phyloP scores from a whole-genome alignment of 1,139 yeast species.

The Barnettozyma hawaiiensis region DNA sequence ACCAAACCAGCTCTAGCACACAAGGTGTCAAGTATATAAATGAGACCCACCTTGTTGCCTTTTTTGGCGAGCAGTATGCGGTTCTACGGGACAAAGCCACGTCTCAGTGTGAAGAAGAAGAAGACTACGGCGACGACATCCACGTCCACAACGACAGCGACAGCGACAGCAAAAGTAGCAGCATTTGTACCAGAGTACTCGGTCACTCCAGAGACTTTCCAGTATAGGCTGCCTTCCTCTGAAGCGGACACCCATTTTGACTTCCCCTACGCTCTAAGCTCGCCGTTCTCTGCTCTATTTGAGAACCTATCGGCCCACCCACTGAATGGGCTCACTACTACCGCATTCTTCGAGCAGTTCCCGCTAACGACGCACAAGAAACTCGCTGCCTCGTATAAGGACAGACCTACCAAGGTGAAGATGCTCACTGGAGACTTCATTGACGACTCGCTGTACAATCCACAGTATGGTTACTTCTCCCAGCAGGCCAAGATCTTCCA shows the following conservation, averaged over 20 bases:
- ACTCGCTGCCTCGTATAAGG: slow-evolving; percentile 37
- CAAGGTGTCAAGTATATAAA: background rate
- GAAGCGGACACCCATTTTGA: slow-evolving; percentile 15
- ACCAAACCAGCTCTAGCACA: too few relatives aligned
- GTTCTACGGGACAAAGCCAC: background rate
- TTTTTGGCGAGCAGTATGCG: background rate
- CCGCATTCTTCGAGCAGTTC: slow-evolving; percentile 36
- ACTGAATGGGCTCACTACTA: slow-evolving; percentile 16
- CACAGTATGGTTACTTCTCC: slow-evolving; percentile 75
- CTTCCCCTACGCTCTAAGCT: slow-evolving; percentile 11
- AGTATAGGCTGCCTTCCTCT: slow-evolving; percentile 30
- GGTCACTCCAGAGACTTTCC: slow-evolving; percentile 31
- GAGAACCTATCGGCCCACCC: slow-evolving; percentile 17
- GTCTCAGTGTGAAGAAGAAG: slow-evolving; percentile 2
- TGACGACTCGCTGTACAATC: slow-evolving; percentile 80
- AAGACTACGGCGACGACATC: too few relatives aligned
- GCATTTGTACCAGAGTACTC: slow-evolving; percentile 33
- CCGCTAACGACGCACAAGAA: slow-evolving; percentile 45
- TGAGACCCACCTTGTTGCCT: background rate
- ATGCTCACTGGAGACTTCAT: slow-evolving; percentile 76
- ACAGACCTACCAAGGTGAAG: slow-evolving; percentile 57
- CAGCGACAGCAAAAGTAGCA: background rate
- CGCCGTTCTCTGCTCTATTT: slow-evolving; percentile 16
- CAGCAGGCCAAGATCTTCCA: slow-evolving; percentile 75
- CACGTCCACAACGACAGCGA: too few relatives aligned